Evolutionary conservation across 2,329 filamentous ascomycete genomes (phyloP).

Genomic region (Truncatella angustata): DNA sequence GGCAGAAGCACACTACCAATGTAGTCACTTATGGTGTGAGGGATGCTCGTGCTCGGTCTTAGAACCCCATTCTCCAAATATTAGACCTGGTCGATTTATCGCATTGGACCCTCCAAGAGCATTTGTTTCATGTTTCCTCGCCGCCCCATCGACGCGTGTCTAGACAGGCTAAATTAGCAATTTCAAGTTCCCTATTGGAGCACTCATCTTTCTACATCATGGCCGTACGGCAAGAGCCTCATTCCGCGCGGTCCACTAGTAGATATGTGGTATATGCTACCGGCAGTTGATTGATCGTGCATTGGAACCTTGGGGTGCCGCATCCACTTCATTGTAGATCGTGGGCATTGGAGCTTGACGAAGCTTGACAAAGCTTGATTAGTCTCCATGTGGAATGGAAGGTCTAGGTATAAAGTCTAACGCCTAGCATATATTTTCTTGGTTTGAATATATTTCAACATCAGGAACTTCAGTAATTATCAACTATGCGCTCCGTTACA

Average conservation of each 20-base stretch:
- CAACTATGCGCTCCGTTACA: background rate
- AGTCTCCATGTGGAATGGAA: background rate
- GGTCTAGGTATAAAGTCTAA: background rate
- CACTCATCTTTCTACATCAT: background rate
- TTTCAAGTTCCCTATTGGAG: background rate
- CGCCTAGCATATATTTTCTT: background rate
- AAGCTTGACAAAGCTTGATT: background rate
- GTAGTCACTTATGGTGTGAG: too few species aligned
- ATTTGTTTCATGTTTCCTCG: background rate
- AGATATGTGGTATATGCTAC: background rate
- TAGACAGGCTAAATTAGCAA: background rate
- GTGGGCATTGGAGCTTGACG: background rate
- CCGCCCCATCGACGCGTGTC: background rate
- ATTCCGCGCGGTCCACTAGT: background rate
- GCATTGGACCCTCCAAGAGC: background rate
- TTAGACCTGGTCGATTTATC: background rate
- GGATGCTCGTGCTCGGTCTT: background rate
- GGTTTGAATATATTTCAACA: background rate
- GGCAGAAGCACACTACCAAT: too few species aligned
- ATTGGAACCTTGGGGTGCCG: background rate
- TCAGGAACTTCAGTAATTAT: background rate
- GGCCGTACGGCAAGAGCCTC: background rate
- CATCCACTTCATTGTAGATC: background rate
- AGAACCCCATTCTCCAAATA: background rate
- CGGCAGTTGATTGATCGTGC: constrained; percentile 3